Evolutionary conservation across 139 green algal species (phyloP).

Genomic region (Astrephomene gubernaculifera): DNA sequence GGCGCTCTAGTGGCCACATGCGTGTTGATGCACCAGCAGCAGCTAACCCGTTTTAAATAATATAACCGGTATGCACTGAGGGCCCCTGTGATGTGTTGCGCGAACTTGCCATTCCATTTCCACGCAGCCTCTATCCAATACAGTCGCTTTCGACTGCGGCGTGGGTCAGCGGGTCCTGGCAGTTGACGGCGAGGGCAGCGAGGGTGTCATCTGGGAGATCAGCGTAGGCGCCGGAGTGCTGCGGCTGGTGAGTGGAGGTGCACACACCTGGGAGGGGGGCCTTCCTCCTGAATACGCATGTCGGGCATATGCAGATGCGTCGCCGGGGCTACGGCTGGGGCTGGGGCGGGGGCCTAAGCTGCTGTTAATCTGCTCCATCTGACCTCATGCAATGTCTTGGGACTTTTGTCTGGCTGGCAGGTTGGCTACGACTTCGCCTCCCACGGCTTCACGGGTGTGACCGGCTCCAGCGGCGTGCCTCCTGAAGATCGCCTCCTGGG

Average conservation of each 20-base stretch:
- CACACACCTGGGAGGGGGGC: neutral
- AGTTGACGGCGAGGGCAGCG: neutral
- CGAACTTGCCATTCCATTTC: neutral
- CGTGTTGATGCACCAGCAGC: no score
- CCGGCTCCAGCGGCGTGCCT: neutral
- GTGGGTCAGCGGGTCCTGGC: neutral
- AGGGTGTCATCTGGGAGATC: constrained; percentile 22
- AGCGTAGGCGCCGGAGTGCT: neutral
- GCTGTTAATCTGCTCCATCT: neutral
- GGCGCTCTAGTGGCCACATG: neutral
- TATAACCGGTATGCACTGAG: neutral
- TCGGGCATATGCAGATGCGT: no score
- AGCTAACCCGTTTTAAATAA: no score
- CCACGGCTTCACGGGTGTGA: neutral
- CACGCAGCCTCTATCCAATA: neutral
- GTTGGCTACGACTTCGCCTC: constrained; percentile 14
- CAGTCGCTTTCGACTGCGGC: neutral
- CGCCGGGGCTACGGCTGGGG: no score
- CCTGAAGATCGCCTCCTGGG: neutral
- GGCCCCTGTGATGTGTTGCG: neutral
- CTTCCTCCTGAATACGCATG: neutral
- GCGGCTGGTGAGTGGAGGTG: constrained; percentile 14
- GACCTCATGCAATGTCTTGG: neutral
- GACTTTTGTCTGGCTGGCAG: neutral
- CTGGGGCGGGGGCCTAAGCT: neutral